These are phyloP conservation scores for Magnolia sinica DNA, from an alignment of 164 flowering plant genomes.

Conservation along the genomic window DNA sequence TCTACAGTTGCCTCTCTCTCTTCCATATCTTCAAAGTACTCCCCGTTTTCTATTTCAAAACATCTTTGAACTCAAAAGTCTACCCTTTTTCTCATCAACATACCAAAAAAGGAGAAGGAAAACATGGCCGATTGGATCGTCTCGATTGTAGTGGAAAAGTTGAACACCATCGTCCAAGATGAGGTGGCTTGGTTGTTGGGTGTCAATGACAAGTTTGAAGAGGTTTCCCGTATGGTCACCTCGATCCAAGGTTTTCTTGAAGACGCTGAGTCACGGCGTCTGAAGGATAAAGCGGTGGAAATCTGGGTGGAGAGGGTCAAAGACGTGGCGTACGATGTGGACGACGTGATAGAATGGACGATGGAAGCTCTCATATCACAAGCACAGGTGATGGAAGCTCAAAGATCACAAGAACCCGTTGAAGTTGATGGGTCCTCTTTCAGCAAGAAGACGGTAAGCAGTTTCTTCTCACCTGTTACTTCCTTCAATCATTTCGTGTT, in stretches of 20 bases:
- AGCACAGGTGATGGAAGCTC: background rate
- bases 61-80: background rate
- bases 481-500: background rate
- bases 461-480: background rate
- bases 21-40: background rate
- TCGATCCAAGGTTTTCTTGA: background rate
- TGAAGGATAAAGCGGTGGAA: background rate
- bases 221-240: background rate
- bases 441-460: background rate
- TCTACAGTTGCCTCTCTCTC: background rate
- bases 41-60: background rate
- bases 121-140: background rate
- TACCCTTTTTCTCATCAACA: too few species aligned
- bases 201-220: background rate
- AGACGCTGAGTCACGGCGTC: background rate
- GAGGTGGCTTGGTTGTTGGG: background rate
- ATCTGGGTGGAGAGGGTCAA: background rate
- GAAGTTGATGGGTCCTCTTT: background rate
- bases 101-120: background rate
- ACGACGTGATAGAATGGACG: background rate
- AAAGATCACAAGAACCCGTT: background rate
- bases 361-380: background rate
- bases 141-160: background rate
- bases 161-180: background rate
- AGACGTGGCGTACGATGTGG: conserved; percentile 1